Percentiles rank a stretch among this genome's conserved stretches.
phyloP scores from a whole-genome alignment of 768 basidiomycete genomes.

The Krasilnikovozyma curviuscula region DNA sequence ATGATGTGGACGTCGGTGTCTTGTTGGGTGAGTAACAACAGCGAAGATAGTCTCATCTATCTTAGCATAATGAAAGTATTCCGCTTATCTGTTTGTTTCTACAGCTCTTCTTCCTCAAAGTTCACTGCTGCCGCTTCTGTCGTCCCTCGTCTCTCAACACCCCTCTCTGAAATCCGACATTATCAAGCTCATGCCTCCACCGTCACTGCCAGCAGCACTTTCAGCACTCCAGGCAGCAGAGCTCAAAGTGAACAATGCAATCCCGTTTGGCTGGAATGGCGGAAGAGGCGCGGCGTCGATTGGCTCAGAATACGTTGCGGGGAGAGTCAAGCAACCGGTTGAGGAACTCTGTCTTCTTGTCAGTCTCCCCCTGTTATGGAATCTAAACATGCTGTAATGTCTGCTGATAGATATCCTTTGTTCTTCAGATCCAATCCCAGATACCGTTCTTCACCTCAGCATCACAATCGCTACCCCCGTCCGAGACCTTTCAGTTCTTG shows the following conservation, averaged over 20 bases:
- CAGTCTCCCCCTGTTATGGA: background rate
- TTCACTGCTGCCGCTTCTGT: slow-evolving; percentile 10
- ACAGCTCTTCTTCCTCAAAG: slow-evolving; percentile 8
- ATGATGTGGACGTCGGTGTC: slow-evolving; percentile 7
- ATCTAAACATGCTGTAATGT: background rate
- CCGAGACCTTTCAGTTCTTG: background rate
- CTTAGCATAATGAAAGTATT: too few species aligned
- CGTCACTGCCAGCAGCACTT: slow-evolving; percentile 8
- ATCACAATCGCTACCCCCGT: too few species aligned
- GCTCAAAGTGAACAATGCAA: background rate
- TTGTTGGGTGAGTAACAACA: slow-evolving; percentile 1
- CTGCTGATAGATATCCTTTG: background rate
- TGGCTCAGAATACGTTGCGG: slow-evolving; percentile 3
- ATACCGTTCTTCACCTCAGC: slow-evolving; percentile 6
- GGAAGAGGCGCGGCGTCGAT: background rate
- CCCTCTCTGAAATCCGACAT: slow-evolving; percentile 3
- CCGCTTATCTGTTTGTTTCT: background rate
- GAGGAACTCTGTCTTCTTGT: slow-evolving; percentile 2
- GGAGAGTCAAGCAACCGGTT: background rate
- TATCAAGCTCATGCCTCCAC: slow-evolving; percentile 3
- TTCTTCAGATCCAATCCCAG: slow-evolving; percentile 4
- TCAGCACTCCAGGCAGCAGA: slow-evolving; percentile 7
- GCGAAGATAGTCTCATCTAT: background rate
- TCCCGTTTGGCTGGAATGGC: slow-evolving; percentile 9
- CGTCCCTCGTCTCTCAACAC: slow-evolving; percentile 3